Evolutionary conservation across 345 rosid genomes (phyloP), one percentile per base, ranked within the genome.

Genomic region (Syzygium jambos): DNA sequence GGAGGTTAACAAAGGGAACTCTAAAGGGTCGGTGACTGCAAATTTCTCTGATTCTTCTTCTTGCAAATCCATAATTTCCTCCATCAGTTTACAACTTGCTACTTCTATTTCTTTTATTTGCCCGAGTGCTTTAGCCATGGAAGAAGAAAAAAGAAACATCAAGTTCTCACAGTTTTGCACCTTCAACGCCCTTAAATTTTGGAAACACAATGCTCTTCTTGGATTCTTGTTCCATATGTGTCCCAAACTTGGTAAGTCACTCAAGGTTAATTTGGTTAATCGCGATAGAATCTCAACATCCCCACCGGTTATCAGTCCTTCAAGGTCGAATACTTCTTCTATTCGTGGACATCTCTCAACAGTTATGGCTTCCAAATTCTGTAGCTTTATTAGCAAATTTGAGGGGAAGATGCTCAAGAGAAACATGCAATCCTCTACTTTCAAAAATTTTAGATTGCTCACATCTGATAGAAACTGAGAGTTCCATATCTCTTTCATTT

Each of bases 351-450:
- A 86, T 29, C 54, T 29, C 15, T 51, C 27, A 23, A 86, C 7
- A 1, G 54, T 51, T 22, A 86, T 59, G 7, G 56, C 0, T 51
- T 86, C 56, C 56, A 86, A 51, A 49, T 63, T 86, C 80, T 0
- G 16, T 25, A 86, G 14, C 51, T 63, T 23, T 11, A 19, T 46
- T 5, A 86, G 29, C 59, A 49, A 68, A n/a, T 30, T 19, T 4
- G 84, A 86, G 30, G 87, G 89, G 84, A 92, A 68, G 27, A 92
- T 46, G 21, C 30, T 86, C 27, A 34, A 3, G 4, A 92, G 77
- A 1, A 86, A 22, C 3, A 19, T 17, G 53, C 89, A 85, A 25
- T 51, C 14, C 29, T 9, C 3, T 9, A 90, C 78, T 7, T 21
- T 27, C 23, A 90, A 30, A 15, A 34, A 9, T 46, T 86, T 88